Base-by-base conservation (phyloP, 2,329 filamentous ascomycete species). In the Fragosphaeria purpurea region DNA sequence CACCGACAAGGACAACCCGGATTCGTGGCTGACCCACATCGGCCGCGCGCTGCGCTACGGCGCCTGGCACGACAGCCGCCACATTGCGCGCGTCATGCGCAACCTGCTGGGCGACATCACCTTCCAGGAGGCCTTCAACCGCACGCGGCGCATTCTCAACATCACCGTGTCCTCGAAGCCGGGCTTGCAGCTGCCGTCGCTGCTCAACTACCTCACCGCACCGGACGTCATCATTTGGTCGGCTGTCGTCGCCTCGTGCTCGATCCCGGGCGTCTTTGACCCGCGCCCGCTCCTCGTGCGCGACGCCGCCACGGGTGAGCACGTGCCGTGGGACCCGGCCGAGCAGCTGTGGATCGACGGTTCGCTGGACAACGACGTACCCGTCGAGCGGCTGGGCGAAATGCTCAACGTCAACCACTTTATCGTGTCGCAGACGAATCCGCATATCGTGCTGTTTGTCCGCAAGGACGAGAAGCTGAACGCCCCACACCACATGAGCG, bases 361-460 rank as follows among this genome's bases (percentile, higher is more conserved):
- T 1, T 96, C 90, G 1, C 88, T 97, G 30, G 89, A 96, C 63
- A 93, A 93, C 53, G 91, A 97, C 64, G 72, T 97, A 3, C 91
- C 91, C 2, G 95, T 95, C 81, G 88, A 85, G 22, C 80, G 88
- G 2, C 73, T 97, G 12, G 83, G 89, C 1, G 89, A 95, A 62
- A 90, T 96, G 85, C 95, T 96, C 72, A 95, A 96, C 61, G 90
- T 96, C 63, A 96, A 96, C 61, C 91, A 96, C 63, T 96, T 96
- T 62, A 96, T 97, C 58, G 91, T 96, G 13, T 95, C 89, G 0
- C 91, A 97, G 64, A 89, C 96, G 47, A 97, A 97, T 60, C 91
- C 91, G 0, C 91, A 97, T 60, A 87, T 96, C 7, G 80, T 94
- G 0, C 88, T 88, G 0, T 95, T 97, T 60, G 70, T 96, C 12